Conservation (phyloP, 805 yeast genomes). For the Clavispora santaluciae region DNA sequence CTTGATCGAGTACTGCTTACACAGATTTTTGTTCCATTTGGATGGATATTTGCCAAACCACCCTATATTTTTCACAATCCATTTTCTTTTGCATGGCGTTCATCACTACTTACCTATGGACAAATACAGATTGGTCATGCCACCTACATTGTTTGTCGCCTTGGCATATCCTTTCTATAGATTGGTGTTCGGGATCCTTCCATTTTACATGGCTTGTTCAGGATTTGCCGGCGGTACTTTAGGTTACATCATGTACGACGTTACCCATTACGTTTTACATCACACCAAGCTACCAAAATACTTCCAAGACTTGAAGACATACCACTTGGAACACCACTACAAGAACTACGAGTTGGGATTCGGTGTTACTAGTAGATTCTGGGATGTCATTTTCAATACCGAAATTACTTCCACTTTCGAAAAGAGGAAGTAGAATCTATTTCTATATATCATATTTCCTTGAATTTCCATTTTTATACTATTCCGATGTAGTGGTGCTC, state of each 20-base stretch:
- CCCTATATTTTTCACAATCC: constrained; percentile 68
- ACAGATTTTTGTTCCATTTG: constrained; percentile 89
- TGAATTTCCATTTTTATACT: neutral
- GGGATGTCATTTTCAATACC: constrained; percentile 92
- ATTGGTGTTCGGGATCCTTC: constrained; percentile 70
- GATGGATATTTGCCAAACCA: constrained; percentile 83
- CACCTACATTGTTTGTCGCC: constrained; percentile 77
- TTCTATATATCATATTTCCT: neutral
- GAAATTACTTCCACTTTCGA: constrained; percentile 52
- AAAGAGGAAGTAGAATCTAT: constrained; percentile 27
- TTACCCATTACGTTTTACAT: constrained; percentile 91
- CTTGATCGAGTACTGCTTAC: constrained; percentile 78
- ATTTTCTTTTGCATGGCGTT: constrained; percentile 89
- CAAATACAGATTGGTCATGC: constrained; percentile 86
- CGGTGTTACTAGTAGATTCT: constrained; percentile 90
- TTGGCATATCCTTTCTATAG: constrained; percentile 78
- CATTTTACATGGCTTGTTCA: constrained; percentile 80
- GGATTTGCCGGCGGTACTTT: constrained; percentile 95
- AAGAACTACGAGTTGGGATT: constrained; percentile 95
- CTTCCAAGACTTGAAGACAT: constrained; percentile 75
- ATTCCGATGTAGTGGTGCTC: neutral
- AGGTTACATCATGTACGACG: constrained; percentile 89
- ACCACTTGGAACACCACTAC: constrained; percentile 96
- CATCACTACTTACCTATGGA: constrained; percentile 99
- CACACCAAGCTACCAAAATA: constrained; percentile 77